phyloP scores from a whole-genome alignment of 768 basidiomycete species.

The Collybiopsis confluens region DNA sequence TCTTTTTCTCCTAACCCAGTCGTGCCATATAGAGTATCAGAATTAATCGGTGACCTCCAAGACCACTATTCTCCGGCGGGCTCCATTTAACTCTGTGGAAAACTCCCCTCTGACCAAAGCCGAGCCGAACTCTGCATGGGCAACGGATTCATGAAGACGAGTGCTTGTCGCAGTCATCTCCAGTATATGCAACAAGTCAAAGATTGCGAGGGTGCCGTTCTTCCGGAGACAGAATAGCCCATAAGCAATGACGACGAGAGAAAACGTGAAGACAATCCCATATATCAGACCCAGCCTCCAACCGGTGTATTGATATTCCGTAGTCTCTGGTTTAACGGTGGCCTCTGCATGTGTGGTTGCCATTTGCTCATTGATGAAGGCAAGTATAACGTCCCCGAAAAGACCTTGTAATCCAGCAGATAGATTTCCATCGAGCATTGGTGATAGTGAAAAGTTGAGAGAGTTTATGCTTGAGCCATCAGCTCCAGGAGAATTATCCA shows the following conservation, averaged over 20 bases:
- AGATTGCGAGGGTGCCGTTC: background rate
- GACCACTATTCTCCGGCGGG: too few relatives aligned
- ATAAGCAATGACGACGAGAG: background rate
- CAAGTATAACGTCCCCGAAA: background rate
- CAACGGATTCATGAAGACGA: background rate
- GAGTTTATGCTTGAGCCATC: too few relatives aligned
- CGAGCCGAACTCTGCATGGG: background rate
- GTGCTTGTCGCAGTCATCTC: background rate
- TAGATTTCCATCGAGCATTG: background rate
- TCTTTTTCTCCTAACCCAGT: too few relatives aligned
- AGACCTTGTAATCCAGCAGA: background rate
- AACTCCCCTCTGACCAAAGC: too few relatives aligned
- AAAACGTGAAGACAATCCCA: background rate
- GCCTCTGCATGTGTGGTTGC: background rate
- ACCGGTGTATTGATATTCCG: conserved; percentile 41
- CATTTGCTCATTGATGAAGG: background rate
- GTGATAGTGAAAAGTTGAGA: background rate
- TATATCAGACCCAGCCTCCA: conserved; percentile 21
- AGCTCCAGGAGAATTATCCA: background rate
- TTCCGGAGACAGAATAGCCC: background rate
- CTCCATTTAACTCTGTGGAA: too few relatives aligned
- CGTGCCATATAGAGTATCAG: too few relatives aligned
- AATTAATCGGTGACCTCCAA: too few relatives aligned
- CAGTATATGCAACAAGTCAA: background rate
- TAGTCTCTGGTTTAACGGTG: conserved; percentile 11